Evolutionary conservation across 805 yeast genomes (phyloP), one percentile per base, ranked within the genome.

Genomic region (Zygosaccharomyces kombuchaensis): DNA sequence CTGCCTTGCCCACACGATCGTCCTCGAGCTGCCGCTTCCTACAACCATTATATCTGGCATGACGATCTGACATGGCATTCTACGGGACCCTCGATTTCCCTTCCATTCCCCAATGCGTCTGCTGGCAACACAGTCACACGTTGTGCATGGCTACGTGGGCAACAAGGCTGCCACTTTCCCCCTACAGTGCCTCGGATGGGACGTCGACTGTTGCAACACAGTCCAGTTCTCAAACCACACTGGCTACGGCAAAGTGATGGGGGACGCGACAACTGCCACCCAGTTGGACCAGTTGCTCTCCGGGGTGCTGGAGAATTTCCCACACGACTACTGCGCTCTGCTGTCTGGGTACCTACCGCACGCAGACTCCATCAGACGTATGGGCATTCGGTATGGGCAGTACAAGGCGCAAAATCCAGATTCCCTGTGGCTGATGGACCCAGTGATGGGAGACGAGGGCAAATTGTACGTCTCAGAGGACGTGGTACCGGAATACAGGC

Each of bases 141-240:
- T 93, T 1, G 89, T 81, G 2, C 98, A 91, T 61, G 99, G 99
- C 1, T 84, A 87, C 57, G 99, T 93, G 1, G 99, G 99, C 1
- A 89, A 89, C 63, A 77, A 82, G 47, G 96, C 96, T 0, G 87
- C 93, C 0, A 85, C 91, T 4, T 86, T 93, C 61, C 96, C 98
- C 0, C 68, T 91, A 13, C 97, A 91, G 60, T 70, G 80, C 35
- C 72, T 78, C 35, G 95, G 93, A 0, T 91, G 97, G 96, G 93
- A 93, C 60, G 96, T 90, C 8, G 96, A 91, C 61, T 80, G 81
- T 16, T 72, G 93, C 43, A 87, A 91, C 66, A 87, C 96, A 1
- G 95, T 90, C 17, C 86, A 87, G 58, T 82, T 82, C 56, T 87
- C 96, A 1, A 89, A 91, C 58, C 97, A 91, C 66, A 91, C 97